These are phyloP conservation scores for Leccinellum albellum DNA, from an alignment of 768 basidiomycete genomes.

Conservation along the genomic window DNA sequence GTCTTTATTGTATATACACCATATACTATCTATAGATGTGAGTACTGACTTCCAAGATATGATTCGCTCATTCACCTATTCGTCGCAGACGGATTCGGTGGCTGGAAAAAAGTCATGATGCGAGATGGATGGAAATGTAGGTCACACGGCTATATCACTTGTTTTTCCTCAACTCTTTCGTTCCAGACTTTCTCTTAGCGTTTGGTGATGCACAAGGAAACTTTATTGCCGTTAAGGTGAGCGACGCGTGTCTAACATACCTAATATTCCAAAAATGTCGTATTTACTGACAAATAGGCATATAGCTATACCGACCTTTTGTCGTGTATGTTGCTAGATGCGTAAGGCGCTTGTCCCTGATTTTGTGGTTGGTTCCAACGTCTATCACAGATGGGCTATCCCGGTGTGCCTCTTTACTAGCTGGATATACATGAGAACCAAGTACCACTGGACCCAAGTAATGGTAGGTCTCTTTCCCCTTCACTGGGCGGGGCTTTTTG, in stretches of 20 bases:
- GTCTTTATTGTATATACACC: conserved; percentile 76
- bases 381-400: conserved; percentile 68
- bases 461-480: conserved; percentile 40
- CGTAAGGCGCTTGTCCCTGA: conserved; percentile 40
- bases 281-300: conserved; percentile 40
- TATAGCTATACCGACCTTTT: conserved; percentile 82
- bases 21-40: conserved; percentile 85
- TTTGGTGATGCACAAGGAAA: conserved; percentile 82
- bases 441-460: conserved; percentile 81
- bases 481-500: not conserved
- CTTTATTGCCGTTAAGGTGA: conserved; percentile 74
- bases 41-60: conserved; percentile 21
- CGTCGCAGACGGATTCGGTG: conserved; percentile 65
- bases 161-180: not conserved
- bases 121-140: conserved; percentile 88
- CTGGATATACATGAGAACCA: conserved; percentile 74
- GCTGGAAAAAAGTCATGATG: conserved; percentile 69
- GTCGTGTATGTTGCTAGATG: conserved; percentile 89
- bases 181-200: conserved; percentile 71
- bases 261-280: not conserved
- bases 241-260: not conserved
- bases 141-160: conserved; percentile 18
- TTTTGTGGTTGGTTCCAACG: not conserved
- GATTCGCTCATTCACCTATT: not conserved
- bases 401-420: conserved; percentile 79